These are phyloP conservation scores for Aspergillus mulundensis DNA, from an alignment of 495 filamentous ascomycete species.

Conservation along the genomic window DNA sequence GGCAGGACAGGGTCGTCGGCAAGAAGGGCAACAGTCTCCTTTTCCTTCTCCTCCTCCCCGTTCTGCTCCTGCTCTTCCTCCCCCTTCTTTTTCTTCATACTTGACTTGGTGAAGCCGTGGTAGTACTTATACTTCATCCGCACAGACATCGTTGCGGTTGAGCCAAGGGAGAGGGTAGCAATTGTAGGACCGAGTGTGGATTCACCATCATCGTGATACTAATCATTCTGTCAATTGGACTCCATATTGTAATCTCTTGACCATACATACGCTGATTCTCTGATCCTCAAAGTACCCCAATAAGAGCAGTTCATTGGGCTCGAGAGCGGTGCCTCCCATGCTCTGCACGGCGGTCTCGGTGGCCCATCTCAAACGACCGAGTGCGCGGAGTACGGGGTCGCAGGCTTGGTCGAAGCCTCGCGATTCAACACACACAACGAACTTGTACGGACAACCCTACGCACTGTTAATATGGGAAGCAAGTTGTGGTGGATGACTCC, in stretches of 20 bases:
- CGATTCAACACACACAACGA: constrained; percentile 63
- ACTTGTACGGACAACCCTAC: constrained; percentile 82
- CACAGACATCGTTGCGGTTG: constrained; percentile 62
- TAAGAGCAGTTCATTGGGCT: constrained; percentile 67
- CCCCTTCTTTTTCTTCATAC: constrained; percentile 4
- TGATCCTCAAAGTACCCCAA: constrained; percentile 72
- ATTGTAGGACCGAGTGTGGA: constrained; percentile 68
- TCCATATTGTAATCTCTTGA: constrained; percentile 20
- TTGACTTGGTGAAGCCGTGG: constrained; percentile 31
- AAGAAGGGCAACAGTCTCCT: too few species aligned
- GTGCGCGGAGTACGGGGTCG: constrained; percentile 47
- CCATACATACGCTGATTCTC: constrained; percentile 58
- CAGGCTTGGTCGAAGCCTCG: constrained; percentile 60
- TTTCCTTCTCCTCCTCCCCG: too few species aligned
- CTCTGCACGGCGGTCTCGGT: constrained; percentile 37
- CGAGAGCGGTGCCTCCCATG: constrained; percentile 19
- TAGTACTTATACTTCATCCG: constrained; percentile 61
- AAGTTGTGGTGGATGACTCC: constrained; percentile 26
- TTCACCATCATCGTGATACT: constrained; percentile 90
- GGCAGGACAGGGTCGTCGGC: constrained; percentile 27
- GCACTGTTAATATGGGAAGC: not conserved
- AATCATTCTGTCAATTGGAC: not conserved
- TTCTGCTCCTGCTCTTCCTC: too few species aligned
- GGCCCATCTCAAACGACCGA: constrained; percentile 66
- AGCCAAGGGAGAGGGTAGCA: constrained; percentile 71